phyloP scores from a whole-genome alignment of 2,329 filamentous ascomycete species.

The Paraphaeosphaeria minitans region DNA sequence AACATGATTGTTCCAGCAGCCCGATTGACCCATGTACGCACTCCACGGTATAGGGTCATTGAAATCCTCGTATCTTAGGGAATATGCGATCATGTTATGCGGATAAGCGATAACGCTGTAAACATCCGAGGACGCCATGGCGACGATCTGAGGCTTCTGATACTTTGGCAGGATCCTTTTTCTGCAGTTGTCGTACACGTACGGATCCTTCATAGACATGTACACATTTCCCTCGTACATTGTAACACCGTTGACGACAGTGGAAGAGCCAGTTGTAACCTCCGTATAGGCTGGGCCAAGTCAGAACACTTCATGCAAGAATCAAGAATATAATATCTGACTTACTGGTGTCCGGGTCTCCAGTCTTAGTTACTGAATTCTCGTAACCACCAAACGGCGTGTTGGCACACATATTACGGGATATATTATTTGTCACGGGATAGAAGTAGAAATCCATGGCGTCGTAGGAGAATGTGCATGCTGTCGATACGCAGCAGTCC shows the following conservation, averaged over 20 bases:
- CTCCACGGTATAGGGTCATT: slow-evolving; percentile 19
- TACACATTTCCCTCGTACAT: slow-evolving; percentile 28
- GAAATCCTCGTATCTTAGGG: slow-evolving; percentile 11
- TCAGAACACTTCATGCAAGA: not conserved
- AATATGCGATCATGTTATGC: slow-evolving; percentile 9
- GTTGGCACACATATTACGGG: slow-evolving; percentile 20
- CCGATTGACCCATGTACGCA: slow-evolving; percentile 12
- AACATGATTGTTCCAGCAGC: slow-evolving; percentile 13
- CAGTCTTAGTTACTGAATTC: slow-evolving; percentile 8
- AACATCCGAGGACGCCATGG: slow-evolving; percentile 22
- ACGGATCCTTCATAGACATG: slow-evolving; percentile 18
- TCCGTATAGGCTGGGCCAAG: slow-evolving; percentile 15
- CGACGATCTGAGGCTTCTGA: slow-evolving; percentile 14
- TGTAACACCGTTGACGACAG: slow-evolving; percentile 21
- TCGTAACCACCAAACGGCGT: slow-evolving; percentile 13
- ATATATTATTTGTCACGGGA: slow-evolving; percentile 19
- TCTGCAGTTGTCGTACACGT: slow-evolving; percentile 20
- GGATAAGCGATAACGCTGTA: slow-evolving; percentile 22
- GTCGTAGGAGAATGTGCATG: slow-evolving; percentile 20
- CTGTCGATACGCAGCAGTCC: slow-evolving; percentile 19
- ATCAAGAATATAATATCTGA: not conserved
- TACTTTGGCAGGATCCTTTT: slow-evolving; percentile 2
- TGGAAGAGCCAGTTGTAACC: slow-evolving; percentile 22
- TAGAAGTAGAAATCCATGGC: slow-evolving; percentile 23
- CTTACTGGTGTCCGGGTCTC: slow-evolving; percentile 19